Conservation (phyloP, 805 yeast species). For the Starmera pachycereana region DNA sequence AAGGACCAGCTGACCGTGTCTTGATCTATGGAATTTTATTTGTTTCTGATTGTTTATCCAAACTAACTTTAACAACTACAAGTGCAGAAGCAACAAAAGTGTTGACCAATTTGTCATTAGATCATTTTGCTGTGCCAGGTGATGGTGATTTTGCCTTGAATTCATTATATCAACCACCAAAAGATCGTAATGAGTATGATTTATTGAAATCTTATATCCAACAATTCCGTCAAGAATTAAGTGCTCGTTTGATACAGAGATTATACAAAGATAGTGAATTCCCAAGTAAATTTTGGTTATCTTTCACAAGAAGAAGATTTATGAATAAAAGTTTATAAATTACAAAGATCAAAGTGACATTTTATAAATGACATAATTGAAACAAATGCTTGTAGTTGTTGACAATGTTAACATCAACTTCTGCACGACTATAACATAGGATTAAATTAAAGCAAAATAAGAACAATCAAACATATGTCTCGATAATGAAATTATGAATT, state of each 20-base stretch:
- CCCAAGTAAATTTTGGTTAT: slow-evolving; percentile 93
- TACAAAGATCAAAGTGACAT: neutral
- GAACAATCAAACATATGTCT: too few relatives aligned
- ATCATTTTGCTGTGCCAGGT: slow-evolving; percentile 87
- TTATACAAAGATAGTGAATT: slow-evolving; percentile 50
- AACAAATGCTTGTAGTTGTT: too few relatives aligned
- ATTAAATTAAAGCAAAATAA: too few relatives aligned
- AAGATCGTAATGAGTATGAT: slow-evolving; percentile 66
- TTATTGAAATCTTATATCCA: slow-evolving; percentile 71
- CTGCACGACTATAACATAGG: too few relatives aligned
- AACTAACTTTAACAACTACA: slow-evolving; percentile 38
- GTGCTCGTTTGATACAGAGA: slow-evolving; percentile 65
- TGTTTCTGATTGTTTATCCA: slow-evolving; percentile 73
- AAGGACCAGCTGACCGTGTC: slow-evolving; percentile 88
- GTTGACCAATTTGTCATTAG: slow-evolving; percentile 81
- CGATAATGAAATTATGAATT: too few relatives aligned
- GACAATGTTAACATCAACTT: too few relatives aligned
- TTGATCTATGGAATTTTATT: slow-evolving; percentile 89
- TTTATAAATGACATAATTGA: neutral
- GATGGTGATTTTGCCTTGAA: slow-evolving; percentile 92
- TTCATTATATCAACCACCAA: slow-evolving; percentile 63
- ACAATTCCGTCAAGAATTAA: slow-evolving; percentile 93
- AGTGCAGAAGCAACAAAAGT: slow-evolving; percentile 51
- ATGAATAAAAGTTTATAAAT: slow-evolving; percentile 73
- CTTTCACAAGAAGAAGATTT: slow-evolving; percentile 88